Evolutionary conservation across 2,329 filamentous ascomycete species (phyloP).

Genomic region (Paecilomyces dactylethromorphus): DNA sequence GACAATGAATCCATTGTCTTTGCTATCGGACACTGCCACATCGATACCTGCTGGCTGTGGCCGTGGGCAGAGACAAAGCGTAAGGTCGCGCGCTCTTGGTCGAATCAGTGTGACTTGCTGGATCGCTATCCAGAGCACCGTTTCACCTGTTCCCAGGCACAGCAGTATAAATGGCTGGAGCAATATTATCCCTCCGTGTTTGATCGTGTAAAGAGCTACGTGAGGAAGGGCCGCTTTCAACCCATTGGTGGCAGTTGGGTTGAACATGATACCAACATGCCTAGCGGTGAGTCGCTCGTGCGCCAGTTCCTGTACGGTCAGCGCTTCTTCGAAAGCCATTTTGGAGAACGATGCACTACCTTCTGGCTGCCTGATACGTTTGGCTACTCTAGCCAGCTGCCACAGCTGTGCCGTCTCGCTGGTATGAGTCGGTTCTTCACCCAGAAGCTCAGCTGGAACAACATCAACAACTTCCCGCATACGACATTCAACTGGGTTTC

Average conservation of each 20-base stretch:
- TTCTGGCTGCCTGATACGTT: conserved; percentile 99
- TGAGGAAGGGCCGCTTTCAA: conserved; percentile 85
- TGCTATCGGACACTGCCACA: conserved; percentile 93
- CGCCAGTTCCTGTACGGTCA: conserved; percentile 95
- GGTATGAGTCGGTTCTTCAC: conserved; percentile 97
- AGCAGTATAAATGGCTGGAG: conserved; percentile 98
- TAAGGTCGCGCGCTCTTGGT: conserved; percentile 93
- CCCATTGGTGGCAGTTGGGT: conserved; percentile 98
- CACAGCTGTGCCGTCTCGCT: conserved; percentile 86
- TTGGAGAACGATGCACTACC: conserved; percentile 79
- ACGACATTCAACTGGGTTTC: conserved; percentile 99
- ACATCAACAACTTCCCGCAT: conserved; percentile 98
- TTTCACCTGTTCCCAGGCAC: conserved; percentile 88
- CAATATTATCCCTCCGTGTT: conserved; percentile 80
- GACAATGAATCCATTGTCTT: conserved; percentile 71
- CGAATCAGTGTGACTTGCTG: conserved; percentile 91
- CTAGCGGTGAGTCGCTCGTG: conserved; percentile 87
- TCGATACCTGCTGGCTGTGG: conserved; percentile 98
- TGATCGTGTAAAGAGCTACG: conserved; percentile 83
- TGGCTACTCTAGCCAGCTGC: conserved; percentile 90
- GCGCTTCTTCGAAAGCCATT: conserved; percentile 86
- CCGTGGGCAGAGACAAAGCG: conserved; percentile 96
- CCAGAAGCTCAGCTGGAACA: conserved; percentile 99
- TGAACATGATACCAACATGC: conserved; percentile 96
- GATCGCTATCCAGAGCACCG: conserved; percentile 90